Evolutionary conservation across 352 stramenopile genomes (phyloP), one percentile per base, ranked within the genome.

Genomic region (Phytopythium montanum): DNA sequence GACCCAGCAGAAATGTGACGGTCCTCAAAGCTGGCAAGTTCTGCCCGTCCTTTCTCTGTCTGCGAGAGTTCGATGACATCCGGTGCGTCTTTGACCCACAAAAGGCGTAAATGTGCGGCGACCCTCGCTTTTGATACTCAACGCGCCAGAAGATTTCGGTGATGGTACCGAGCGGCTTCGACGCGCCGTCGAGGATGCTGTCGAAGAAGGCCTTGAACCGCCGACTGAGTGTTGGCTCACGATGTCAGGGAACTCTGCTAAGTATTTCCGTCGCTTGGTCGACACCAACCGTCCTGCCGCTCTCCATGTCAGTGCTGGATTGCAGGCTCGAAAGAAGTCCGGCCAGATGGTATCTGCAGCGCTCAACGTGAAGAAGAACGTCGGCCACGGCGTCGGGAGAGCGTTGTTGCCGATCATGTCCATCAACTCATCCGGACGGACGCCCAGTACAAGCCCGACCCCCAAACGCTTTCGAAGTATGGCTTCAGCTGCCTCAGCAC

Each of bases 291-390:
- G 7, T 13, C 1, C 1, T n/a, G 56, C 52, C 13, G 60, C 18
- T 33, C 49, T 23, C 2, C 59, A 26, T 7, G 56, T 31, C 3
- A 70, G 13, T 0, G 14, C 21, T 1, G 62, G 57, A 36, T 71
- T 23, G 38, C 65, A 70, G 0, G 41, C 65, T 18, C 56, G 28
- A 50, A 65, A 59, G n/a, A 73, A 67, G 51, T 71, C 65, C 4
- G 60, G 65, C 60, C 69, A 76, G 0, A 65, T 44, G 0, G 62
- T 71, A 18, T 76, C 65, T 0, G 65, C 65, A n/a, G 65, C 69
- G 51, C 69, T 76, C 0, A 76, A 19, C 1, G 69, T 68, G 29
- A 70, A 56, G 56, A 76, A 50, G 56, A 46, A 25, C 18, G 39
- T 66, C 3, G 59, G 60, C n/a, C 44, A 72, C 6, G 56, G 54